Base-by-base conservation (phyloP, 2,329 filamentous ascomycete genomes). In the Cordyceps tenuipes region DNA sequence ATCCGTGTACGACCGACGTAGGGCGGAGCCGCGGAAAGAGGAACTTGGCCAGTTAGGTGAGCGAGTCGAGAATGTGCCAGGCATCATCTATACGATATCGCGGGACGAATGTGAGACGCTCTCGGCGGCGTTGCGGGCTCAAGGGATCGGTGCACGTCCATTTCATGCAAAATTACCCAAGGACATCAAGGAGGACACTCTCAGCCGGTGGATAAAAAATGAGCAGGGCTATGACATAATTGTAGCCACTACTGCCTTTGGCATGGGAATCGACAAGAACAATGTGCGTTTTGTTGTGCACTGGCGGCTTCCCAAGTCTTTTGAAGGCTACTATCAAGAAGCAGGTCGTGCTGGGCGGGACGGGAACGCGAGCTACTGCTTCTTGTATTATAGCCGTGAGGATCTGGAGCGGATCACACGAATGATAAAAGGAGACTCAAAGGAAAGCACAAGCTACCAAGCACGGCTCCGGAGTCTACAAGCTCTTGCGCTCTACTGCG, bases 181-280 rank as follows among this genome's bases (percentile, higher is more conserved):
- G 68, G 77, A 85, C 7, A 79, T 82, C 60, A 91, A 91, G 68
- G 86, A 89, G 65, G 83, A 88, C 61, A 88, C 88, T 1, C 78
- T 92, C 4, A 73, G 80, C 17, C 81, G 82, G 19, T 93, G 89
- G 89, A 85, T 91, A 50, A 79, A 81, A 59, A 89, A 90, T 70
- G 82, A 84, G 58, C 79, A 82, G 29, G 88, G 88, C 1, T 96
- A 94, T 74, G 91, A 94, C 70, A 85, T 97, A 53, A 93, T 97
- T 62, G 91, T 97, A 31, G 93, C 93, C 1, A 97, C 93, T 0
- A 97, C 91, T 1, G 93, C 93, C 0, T 97, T 97, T 68, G 93
- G 93, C 2, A 97, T 97, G 93, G 93, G 93, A 29, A 97, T 97
- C 64, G 92, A 97, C 73, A 97, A 97, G 72, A 86, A 94, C 57